Conservation (phyloP, 176 grass and related monocot species). For the Puccinellia tenuiflora region DNA sequence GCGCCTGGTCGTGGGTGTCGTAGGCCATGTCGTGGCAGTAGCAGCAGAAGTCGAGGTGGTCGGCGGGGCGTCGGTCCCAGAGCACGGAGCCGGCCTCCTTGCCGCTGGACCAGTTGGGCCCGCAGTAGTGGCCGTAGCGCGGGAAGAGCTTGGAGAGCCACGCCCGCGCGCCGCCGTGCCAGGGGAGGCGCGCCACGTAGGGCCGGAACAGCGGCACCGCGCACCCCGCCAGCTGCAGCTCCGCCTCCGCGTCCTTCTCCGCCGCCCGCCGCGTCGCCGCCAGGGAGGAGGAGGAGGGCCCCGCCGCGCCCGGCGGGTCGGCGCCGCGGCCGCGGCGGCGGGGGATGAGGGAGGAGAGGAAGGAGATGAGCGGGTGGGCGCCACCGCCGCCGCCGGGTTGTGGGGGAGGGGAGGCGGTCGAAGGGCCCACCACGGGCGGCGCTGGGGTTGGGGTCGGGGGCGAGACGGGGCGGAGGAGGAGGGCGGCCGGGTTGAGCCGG, state of each 20-base stretch:
- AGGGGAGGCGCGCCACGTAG: conserved; percentile 86
- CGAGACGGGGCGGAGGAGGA: conserved; percentile 33
- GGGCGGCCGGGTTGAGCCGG: conserved; percentile 42
- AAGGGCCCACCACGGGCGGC: background rate
- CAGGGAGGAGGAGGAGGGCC: background rate
- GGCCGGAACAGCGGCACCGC: conserved; percentile 80
- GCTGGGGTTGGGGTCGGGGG: background rate
- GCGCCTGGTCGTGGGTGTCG: conserved; percentile 87
- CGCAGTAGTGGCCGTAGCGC: conserved; percentile 94
- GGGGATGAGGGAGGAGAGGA: conserved; percentile 38
- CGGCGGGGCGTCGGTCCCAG: conserved; percentile 79
- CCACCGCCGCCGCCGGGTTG: background rate
- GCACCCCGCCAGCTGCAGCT: conserved; percentile 53
- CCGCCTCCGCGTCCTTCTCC: conserved; percentile 1
- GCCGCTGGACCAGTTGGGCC: conserved; percentile 96
- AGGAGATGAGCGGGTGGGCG: conserved; percentile 22
- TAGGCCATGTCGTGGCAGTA: conserved; percentile 99
- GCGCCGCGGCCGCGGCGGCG: conserved; percentile 17
- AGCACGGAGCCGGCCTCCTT: conserved; percentile 83
- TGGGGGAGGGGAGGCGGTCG: background rate
- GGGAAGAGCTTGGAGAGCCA: conserved; percentile 83
- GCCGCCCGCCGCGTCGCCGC: background rate
- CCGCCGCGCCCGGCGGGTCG: background rate
- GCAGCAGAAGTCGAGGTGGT: conserved; percentile 97
- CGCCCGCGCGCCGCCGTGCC: conserved; percentile 71